A percentile compares a stretch with the other conserved stretches of the same genome.
Conservation (phyloP, 495 filamentous ascomycete genomes). For the Ramalina intermedia region DNA sequence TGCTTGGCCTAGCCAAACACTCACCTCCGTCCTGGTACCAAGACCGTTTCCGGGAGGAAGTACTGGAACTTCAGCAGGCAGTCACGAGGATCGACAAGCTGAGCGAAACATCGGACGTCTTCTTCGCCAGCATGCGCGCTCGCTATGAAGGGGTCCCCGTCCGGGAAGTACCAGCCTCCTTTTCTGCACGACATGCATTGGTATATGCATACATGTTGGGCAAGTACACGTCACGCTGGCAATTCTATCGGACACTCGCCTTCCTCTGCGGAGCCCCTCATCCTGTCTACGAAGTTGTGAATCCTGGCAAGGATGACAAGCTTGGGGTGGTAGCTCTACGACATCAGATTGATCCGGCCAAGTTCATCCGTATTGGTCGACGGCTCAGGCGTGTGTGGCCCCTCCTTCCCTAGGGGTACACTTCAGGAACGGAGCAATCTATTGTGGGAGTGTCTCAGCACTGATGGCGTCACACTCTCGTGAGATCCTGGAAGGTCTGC, state of each 20-base stretch:
- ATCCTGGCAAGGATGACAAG: slow-evolving; percentile 33
- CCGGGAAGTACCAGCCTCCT: slow-evolving; percentile 21
- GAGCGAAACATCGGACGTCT: slow-evolving; percentile 39
- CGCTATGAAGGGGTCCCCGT: slow-evolving; percentile 25
- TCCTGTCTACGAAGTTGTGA: slow-evolving; percentile 33
- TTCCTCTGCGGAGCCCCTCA: slow-evolving; percentile 23
- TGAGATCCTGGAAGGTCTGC: too few species aligned
- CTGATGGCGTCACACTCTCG: too few species aligned
- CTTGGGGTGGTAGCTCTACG: slow-evolving; percentile 31
- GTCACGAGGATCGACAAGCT: slow-evolving; percentile 23
- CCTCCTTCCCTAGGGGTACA: slow-evolving; percentile 19
- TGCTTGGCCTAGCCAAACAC: slow-evolving; percentile 26
- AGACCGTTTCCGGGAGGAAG: slow-evolving; percentile 32
- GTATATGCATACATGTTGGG: slow-evolving; percentile 35
- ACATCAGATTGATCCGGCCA: slow-evolving; percentile 26
- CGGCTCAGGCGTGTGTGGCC: slow-evolving; percentile 29
- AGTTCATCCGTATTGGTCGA: slow-evolving; percentile 24
- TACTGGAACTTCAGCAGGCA: slow-evolving; percentile 25
- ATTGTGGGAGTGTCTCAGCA: too few species aligned
- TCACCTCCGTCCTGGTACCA: slow-evolving; percentile 30
- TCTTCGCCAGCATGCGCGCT: slow-evolving; percentile 35
- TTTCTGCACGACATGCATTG: slow-evolving; percentile 13
- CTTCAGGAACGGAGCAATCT: not conserved
- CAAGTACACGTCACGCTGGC: slow-evolving; percentile 37
- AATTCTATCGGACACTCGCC: slow-evolving; percentile 31